Conservation (phyloP, 768 basidiomycete genomes). For the Ephemerocybe angulata region DNA sequence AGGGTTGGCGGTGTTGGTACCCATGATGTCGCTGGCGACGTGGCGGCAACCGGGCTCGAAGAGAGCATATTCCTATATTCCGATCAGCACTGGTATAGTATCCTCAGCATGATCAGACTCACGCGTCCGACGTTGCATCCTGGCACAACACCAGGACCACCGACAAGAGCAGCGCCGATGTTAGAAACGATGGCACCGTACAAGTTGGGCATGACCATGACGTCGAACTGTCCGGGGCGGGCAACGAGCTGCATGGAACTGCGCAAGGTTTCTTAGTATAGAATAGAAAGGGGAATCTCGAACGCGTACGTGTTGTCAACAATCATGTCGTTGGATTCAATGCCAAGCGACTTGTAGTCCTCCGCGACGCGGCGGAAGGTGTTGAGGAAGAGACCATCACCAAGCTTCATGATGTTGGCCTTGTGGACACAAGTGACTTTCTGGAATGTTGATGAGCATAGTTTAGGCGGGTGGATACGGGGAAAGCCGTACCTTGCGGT, state of each 20-base stretch:
- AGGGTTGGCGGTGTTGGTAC: constrained; percentile 93
- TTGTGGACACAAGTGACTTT: constrained; percentile 99
- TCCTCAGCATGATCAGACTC: constrained; percentile 20
- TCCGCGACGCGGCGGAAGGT: constrained; percentile 96
- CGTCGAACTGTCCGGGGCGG: constrained; percentile 93
- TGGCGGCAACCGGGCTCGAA: constrained; percentile 99
- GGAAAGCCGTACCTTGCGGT: constrained; percentile 70
- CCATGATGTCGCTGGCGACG: constrained; percentile 94
- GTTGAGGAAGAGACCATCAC: constrained; percentile 97
- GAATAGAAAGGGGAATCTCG: constrained; percentile 7
- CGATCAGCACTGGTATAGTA: no score
- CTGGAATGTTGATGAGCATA: constrained; percentile 35
- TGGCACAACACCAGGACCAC: constrained; percentile 96
- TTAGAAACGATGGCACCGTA: constrained; percentile 98
- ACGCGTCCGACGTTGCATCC: constrained; percentile 97
- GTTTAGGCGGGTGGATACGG: not conserved
- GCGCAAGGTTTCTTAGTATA: constrained; percentile 9
- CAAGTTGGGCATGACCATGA: constrained; percentile 98
- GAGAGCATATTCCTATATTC: constrained; percentile 82
- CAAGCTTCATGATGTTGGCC: constrained; percentile 99
- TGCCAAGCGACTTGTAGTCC: constrained; percentile 91
- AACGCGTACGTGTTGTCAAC: constrained; percentile 95
- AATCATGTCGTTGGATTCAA: constrained; percentile 96
- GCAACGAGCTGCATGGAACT: constrained; percentile 99
- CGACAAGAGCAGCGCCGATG: constrained; percentile 97